A percentile compares a stretch with the other conserved stretches of the same genome.
Evolutionary conservation across 2,329 filamentous ascomycete genomes (phyloP).

Genomic region (Verticillium isaacii): DNA sequence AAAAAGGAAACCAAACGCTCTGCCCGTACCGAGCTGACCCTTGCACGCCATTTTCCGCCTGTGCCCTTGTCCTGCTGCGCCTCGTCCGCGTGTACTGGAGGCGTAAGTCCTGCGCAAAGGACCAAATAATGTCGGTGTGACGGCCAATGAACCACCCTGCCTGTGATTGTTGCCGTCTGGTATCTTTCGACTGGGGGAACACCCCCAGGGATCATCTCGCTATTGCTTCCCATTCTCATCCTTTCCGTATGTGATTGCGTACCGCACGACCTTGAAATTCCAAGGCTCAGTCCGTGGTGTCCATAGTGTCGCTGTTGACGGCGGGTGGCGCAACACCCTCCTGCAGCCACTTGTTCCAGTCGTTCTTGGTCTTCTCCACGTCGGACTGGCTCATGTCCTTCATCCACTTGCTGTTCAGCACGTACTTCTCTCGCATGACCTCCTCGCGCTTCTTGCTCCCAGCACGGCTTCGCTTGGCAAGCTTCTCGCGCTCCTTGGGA

Average conservation of each 20-base stretch:
- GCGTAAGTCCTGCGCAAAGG: neutral
- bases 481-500: constrained; percentile 56
- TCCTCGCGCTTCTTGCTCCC: constrained; percentile 59
- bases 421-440: constrained; percentile 73
- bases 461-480: constrained; percentile 47
- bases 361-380: constrained; percentile 69
- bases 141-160: neutral
- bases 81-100: neutral
- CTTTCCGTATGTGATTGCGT: neutral
- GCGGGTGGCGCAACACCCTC: constrained; percentile 38
- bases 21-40: neutral
- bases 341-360: constrained; percentile 49
- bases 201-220: neutral
- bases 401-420: constrained; percentile 77
- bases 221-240: neutral
- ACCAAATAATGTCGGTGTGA: neutral
- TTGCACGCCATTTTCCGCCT: neutral
- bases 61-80: neutral
- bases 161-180: neutral
- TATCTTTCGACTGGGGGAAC: neutral
- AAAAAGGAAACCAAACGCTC: constrained; percentile 1
- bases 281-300: constrained; percentile 13
- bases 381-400: constrained; percentile 74
- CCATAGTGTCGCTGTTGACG: constrained; percentile 19
- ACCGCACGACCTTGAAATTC: neutral